Evolutionary conservation across 116 monocot species (phyloP), one percentile per base, ranked within the genome.

Genomic region (Iris pallida): DNA sequence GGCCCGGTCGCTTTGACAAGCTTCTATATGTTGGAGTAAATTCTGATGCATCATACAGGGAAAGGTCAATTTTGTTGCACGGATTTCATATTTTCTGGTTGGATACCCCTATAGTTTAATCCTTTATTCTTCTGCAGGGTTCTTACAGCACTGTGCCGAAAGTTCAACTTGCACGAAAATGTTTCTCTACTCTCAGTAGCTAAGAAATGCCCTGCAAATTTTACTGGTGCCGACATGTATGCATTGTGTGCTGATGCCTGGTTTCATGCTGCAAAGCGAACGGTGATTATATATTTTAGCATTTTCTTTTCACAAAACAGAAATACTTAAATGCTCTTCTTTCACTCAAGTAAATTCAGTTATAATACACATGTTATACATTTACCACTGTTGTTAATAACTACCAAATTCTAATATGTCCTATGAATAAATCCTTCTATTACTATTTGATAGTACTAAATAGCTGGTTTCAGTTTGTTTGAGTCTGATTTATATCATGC

Each of bases 191-290:
- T 76, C 44, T 84, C 78, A 42, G 61, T 92, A 49, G 97, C 97
- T 54, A 76, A 87, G 78, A 87, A 64, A 73, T 97, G 89, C 64
- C 87, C 93, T 53, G 75, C 81, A 54, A 97, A 85, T 78, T 92
- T 97, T 59, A 97, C 97, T 65, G 97, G 97, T 68, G 97, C 97
- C 16, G 97, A 92, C 71, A 92, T 92, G 90, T 97, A 97, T 79
- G 97, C 97, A 17, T 71, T 97, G 56, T 97, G 97, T 68, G 90
- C 93, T 20, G 97, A 97, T 86, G 97, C 97, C 72, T 97, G 97
- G 97, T 97, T 90, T 83, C 83, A 87, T 80, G 89, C 97, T 59
- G 97, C 93, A 53, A 92, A 90, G 49, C 76, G 88, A 42, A 74
- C 81, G 88, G 93, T 97, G 40, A 79, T 47, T 67, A 7, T 51